A percentile compares a stretch with the other conserved stretches of the same genome.
phyloP scores from a whole-genome alignment of 1,284 basidiomycete genomes.

The Microbotryum violaceum region DNA sequence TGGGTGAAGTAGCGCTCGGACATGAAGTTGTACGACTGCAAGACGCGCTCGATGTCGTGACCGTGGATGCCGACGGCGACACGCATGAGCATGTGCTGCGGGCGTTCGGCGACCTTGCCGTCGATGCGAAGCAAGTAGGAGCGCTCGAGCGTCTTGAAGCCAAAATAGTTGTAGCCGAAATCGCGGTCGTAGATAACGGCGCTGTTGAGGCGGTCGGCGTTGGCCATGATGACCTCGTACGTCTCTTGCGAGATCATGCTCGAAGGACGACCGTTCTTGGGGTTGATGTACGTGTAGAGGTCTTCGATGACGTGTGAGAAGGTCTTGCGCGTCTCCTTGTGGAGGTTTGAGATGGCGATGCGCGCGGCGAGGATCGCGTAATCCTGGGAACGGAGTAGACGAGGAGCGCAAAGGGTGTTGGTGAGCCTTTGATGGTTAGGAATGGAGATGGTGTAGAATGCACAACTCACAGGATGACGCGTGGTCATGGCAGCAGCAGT shows the following conservation, averaged over 20 bases:
- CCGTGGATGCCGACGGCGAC: constrained; percentile 98
- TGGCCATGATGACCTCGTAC: constrained; percentile 72
- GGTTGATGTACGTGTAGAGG: constrained; percentile 91
- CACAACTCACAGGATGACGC: constrained; percentile 31
- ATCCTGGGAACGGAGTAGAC: constrained; percentile 70
- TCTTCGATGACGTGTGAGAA: constrained; percentile 90
- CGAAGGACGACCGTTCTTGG: constrained; percentile 79
- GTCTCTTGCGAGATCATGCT: constrained; percentile 89
- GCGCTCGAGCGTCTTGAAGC: constrained; percentile 98
- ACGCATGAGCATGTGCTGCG: constrained; percentile 99
- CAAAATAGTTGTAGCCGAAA: constrained; percentile 86
- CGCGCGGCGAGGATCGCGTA: constrained; percentile 97
- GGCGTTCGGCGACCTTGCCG: constrained; percentile 90
- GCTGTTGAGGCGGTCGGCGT: constrained; percentile 79
- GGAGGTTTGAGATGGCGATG: constrained; percentile 96
- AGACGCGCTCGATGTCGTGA: constrained; percentile 72
- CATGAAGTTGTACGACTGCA: constrained; percentile 74
- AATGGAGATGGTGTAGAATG: not conserved
- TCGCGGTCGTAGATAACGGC: constrained; percentile 97
- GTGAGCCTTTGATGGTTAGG: not conserved
- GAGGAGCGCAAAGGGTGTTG: not conserved
- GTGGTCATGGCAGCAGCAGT: constrained; percentile 97
- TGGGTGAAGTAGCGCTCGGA: constrained; percentile 96
- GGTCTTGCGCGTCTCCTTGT: constrained; percentile 91
- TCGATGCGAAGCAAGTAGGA: constrained; percentile 94